A percentile compares a stretch with the other conserved stretches of the same genome.
phyloP scores from a whole-genome alignment of 495 filamentous ascomycete species.

The Penicillium nucicola region DNA sequence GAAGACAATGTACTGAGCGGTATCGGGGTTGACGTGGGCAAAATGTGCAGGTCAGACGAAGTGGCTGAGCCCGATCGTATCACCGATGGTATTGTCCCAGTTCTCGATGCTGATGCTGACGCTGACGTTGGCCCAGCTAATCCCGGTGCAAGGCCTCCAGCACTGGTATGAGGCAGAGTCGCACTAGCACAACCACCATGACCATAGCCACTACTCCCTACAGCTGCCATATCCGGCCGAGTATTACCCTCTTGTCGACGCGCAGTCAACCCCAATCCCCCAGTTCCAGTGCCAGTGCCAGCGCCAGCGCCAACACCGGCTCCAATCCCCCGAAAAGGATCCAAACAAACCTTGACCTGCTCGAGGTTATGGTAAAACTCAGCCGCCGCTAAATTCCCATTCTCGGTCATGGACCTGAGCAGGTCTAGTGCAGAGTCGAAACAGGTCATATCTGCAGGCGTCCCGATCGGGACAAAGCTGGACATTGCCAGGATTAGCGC shows the following conservation, averaged over 20 bases:
- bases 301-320: not conserved
- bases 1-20: not conserved
- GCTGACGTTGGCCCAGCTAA: too few relatives aligned
- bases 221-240: too few relatives aligned
- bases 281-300: too few relatives aligned
- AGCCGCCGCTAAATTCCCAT: constrained; percentile 39
- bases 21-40: not conserved
- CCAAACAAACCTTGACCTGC: constrained; percentile 34
- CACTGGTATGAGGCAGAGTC: too few relatives aligned
- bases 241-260: not conserved
- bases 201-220: too few relatives aligned
- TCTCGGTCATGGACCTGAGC: constrained; percentile 38
- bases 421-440: constrained; percentile 42
- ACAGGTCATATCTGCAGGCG: constrained; percentile 28
- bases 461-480: constrained; percentile 39
- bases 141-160: too few relatives aligned
- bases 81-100: too few relatives aligned
- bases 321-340: constrained; percentile 14
- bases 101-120: too few relatives aligned
- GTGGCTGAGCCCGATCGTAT: not conserved
- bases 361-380: constrained; percentile 40
- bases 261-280: too few relatives aligned
- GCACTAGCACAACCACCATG: too few relatives aligned
- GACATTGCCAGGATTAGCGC: constrained; percentile 42
- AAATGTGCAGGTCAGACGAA: not conserved